phyloP scores from a whole-genome alignment of 2,329 filamentous ascomycete genomes.

The Epichloe sp. region DNA sequence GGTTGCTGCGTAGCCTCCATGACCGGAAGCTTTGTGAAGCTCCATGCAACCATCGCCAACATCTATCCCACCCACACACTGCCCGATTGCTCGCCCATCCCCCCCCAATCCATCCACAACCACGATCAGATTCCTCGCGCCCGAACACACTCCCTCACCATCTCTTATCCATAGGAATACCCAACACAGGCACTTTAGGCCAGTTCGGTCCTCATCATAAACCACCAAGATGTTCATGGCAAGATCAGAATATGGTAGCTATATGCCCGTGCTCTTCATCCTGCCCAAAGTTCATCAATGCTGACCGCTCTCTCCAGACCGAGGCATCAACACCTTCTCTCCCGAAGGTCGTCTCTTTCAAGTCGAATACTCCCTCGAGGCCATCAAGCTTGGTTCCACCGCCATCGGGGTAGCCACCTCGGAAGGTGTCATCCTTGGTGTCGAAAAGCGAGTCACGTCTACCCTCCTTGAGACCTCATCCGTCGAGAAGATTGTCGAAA shows the following conservation, averaged over 20 bases:
- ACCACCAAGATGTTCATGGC: constrained; percentile 91
- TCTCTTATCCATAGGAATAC: neutral
- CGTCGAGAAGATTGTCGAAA: constrained; percentile 99
- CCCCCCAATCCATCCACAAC: neutral
- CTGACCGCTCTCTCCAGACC: constrained; percentile 46
- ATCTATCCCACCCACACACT: neutral
- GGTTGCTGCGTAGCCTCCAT: neutral
- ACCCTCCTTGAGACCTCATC: constrained; percentile 94
- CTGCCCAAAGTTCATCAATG: constrained; percentile 9
- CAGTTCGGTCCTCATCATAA: constrained; percentile 10
- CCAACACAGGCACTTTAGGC: neutral
- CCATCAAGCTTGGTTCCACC: constrained; percentile 97
- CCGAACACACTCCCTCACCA: neutral
- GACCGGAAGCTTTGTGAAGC: neutral
- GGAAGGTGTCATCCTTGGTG: constrained; percentile 88
- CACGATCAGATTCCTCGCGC: neutral
- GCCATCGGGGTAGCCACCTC: constrained; percentile 96
- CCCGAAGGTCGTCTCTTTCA: constrained; percentile 99
- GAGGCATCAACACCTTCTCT: constrained; percentile 99
- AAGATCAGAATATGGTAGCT: constrained; percentile 94
- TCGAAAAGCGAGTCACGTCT: constrained; percentile 97
- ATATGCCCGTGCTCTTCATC: constrained; percentile 6
- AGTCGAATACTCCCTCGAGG: constrained; percentile 99
- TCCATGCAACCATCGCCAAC: neutral
- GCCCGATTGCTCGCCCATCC: neutral